A percentile compares a stretch with the other conserved stretches of the same genome.
Evolutionary conservation across 257 asterid genomes (phyloP).

Genomic region (Capsicum rhomboideum): DNA sequence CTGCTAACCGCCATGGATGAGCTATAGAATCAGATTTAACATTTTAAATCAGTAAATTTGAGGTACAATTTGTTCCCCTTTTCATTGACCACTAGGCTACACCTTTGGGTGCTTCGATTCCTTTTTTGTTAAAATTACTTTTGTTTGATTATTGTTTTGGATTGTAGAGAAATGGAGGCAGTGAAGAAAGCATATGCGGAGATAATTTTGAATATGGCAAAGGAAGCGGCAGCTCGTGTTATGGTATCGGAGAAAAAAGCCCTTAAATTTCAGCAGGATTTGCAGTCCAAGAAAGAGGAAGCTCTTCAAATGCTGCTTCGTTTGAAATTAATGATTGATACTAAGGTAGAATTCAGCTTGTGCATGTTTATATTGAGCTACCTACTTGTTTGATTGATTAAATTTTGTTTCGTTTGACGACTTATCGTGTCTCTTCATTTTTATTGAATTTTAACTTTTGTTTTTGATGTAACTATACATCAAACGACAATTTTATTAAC

Average conservation of each 20-base stretch:
- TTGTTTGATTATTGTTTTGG: neutral
- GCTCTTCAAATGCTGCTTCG: constrained; percentile 53
- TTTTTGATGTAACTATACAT: too few relatives aligned
- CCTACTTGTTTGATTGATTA: neutral
- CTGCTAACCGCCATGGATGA: constrained; percentile 21
- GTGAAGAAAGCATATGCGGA: constrained; percentile 61
- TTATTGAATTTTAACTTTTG: neutral
- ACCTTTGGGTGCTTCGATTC: too few relatives aligned
- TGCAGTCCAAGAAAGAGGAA: constrained; percentile 41
- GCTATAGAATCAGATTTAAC: constrained; percentile 16
- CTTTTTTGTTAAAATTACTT: neutral
- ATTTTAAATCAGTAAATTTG: neutral
- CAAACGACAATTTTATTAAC: too few relatives aligned
- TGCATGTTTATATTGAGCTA: neutral
- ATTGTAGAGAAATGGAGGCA: constrained; percentile 37
- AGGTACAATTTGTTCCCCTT: neutral
- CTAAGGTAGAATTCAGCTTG: constrained; percentile 29
- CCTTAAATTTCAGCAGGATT: constrained; percentile 38
- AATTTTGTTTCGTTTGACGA: neutral
- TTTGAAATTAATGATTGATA: constrained; percentile 49
- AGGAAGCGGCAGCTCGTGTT: constrained; percentile 77
- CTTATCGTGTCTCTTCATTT: neutral
- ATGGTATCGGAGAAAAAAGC: constrained; percentile 53
- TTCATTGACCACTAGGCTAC: too few relatives aligned
- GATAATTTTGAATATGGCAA: constrained; percentile 61